phyloP scores from a whole-genome alignment of 306 rosid genomes.

The Aeschynomene evenia region DNA sequence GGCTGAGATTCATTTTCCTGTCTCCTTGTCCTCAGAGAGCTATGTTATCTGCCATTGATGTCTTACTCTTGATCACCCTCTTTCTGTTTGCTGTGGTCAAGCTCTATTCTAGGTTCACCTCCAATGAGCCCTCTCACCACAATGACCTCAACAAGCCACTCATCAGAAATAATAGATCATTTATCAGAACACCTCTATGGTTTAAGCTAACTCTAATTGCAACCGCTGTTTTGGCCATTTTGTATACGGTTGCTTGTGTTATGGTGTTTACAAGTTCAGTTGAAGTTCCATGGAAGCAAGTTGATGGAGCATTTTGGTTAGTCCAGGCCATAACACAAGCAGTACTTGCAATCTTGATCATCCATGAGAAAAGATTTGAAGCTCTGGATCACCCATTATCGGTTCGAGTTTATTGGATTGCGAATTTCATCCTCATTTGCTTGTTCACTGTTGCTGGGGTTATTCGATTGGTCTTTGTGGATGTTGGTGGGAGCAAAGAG shows the following conservation, averaged over 20 bases:
- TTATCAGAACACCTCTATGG: constrained; percentile 29
- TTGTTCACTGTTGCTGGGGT: constrained; percentile 55
- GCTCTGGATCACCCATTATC: constrained; percentile 47
- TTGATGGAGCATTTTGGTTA: constrained; percentile 59
- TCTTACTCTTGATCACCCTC: constrained; percentile 47
- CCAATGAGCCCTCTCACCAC: neutral
- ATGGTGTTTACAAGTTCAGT: constrained; percentile 29
- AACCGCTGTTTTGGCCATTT: constrained; percentile 37
- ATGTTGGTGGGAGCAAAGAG: constrained; percentile 12
- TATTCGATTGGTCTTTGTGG: constrained; percentile 38
- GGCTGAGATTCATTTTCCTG: constrained; percentile 58
- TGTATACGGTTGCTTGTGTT: constrained; percentile 43
- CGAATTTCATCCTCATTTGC: constrained; percentile 34
- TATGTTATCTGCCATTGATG: constrained; percentile 44
- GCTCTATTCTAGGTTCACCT: constrained; percentile 43
- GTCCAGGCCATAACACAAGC: constrained; percentile 57
- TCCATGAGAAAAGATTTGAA: constrained; percentile 50
- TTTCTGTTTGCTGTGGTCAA: constrained; percentile 40
- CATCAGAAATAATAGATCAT: constrained; percentile 8
- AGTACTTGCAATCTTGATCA: constrained; percentile 42
- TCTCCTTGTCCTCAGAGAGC: constrained; percentile 76
- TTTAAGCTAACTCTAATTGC: constrained; percentile 52
- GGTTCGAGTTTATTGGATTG: constrained; percentile 62
- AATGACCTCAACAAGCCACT: constrained; percentile 46
- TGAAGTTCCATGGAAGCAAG: constrained; percentile 39